Conservation (phyloP, 345 rosid genomes). For the Salix exigua region DNA sequence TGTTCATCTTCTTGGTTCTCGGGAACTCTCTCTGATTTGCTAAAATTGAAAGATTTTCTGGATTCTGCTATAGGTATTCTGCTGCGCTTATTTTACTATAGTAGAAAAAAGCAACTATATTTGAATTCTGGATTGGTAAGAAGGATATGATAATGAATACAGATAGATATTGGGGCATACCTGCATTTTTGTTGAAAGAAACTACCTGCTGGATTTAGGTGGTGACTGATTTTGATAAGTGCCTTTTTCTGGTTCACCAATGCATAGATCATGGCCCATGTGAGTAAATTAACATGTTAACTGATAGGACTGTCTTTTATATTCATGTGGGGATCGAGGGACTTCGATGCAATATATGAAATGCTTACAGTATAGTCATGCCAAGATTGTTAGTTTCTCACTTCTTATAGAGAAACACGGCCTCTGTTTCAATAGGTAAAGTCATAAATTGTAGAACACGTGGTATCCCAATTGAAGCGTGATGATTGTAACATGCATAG, state of each 20-base stretch:
- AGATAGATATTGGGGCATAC: background rate
- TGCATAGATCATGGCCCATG: background rate
- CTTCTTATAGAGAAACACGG: background rate
- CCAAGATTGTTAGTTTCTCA: background rate
- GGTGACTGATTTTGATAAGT: background rate
- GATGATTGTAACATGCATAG: background rate
- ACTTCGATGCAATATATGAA: background rate
- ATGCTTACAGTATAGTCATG: background rate
- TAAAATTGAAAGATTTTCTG: constrained; percentile 52
- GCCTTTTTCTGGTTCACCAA: background rate
- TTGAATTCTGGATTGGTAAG: constrained; percentile 1
- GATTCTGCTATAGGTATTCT: constrained; percentile 50
- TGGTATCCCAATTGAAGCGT: background rate
- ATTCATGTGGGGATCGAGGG: background rate
- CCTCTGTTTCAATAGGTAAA: background rate
- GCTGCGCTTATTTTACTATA: constrained; percentile 8
- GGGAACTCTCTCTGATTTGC: constrained; percentile 54
- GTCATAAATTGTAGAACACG: background rate
- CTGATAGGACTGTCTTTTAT: background rate
- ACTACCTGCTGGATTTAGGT: background rate
- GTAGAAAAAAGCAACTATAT: background rate
- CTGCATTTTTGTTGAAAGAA: background rate
- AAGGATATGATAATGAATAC: background rate
- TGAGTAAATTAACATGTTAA: background rate
- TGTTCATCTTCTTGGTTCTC: constrained; percentile 77